Evolutionary conservation across 139 green algal genomes (phyloP).

Genomic region (Chlamydomonas sp.): DNA sequence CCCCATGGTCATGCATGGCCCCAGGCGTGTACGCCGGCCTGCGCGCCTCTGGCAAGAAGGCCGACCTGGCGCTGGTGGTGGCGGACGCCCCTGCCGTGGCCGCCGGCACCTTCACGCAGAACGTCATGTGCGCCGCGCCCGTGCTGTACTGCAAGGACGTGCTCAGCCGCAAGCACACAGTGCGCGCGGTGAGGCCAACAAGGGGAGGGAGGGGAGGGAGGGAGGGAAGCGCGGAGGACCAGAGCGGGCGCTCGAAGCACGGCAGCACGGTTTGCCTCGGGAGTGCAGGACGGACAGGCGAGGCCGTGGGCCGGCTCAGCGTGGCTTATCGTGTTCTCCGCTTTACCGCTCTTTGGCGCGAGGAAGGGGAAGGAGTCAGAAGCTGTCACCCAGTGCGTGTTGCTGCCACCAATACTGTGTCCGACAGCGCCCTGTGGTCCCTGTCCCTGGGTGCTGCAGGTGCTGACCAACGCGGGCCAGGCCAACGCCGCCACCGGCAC

Average conservation of each 20-base stretch:
- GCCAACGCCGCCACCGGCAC: slow-evolving; percentile 94
- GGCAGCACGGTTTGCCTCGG: no score
- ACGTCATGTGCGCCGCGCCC: slow-evolving; percentile 95
- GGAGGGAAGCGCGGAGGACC: neutral
- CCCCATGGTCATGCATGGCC: neutral
- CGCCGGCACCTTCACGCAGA: slow-evolving; percentile 94
- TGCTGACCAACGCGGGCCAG: slow-evolving; percentile 96
- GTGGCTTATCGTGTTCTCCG: no score
- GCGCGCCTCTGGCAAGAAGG: slow-evolving; percentile 83
- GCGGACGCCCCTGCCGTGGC: slow-evolving; percentile 79
- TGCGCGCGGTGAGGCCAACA: slow-evolving; percentile 67
- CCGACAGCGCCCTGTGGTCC: neutral
- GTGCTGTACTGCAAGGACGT: slow-evolving; percentile 94
- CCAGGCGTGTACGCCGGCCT: slow-evolving; percentile 87
- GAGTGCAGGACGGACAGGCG: no score
- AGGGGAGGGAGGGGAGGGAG: neutral
- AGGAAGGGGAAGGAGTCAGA: no score
- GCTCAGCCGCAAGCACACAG: slow-evolving; percentile 70
- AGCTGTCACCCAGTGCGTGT: neutral
- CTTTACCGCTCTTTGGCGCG: no score
- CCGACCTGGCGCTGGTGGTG: slow-evolving; percentile 93
- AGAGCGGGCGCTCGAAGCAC: neutral
- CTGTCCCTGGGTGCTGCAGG: slow-evolving; percentile 50
- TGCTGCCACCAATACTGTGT: neutral
- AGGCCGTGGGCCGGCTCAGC: no score